Evolutionary conservation across 2,329 filamentous ascomycete genomes (phyloP).

Genomic region (Aspergillus sojae): DNA sequence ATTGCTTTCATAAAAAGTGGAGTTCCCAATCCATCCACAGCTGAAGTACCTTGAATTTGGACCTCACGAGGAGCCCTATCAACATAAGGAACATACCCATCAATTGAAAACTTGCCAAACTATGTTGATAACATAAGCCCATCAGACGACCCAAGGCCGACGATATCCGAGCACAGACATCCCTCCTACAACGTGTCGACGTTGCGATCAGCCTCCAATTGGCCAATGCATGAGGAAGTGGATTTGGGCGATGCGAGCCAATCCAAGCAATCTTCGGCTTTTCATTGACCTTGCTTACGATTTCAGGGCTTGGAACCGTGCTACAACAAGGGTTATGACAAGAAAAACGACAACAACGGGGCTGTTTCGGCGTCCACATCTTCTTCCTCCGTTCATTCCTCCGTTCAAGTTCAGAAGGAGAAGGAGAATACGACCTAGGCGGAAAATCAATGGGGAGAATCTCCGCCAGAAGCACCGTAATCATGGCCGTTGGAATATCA

Average conservation of each 20-base stretch:
- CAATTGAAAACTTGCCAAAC: too few relatives aligned
- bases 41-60: not conserved
- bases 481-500: not conserved
- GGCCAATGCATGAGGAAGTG: not conserved
- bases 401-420: too few relatives aligned
- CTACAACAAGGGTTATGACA: too few relatives aligned
- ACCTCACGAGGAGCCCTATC: not conserved
- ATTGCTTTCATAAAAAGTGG: too few relatives aligned
- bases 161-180: not conserved
- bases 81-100: not conserved
- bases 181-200: not conserved
- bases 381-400: too few relatives aligned
- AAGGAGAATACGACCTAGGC: too few relatives aligned
- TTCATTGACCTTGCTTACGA: not conserved
- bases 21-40: too few relatives aligned
- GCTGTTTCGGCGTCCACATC: too few relatives aligned
- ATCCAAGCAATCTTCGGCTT: not conserved
- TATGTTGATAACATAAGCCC: not conserved
- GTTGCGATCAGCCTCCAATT: not conserved
- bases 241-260: not conserved
- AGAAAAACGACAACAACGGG: too few relatives aligned
- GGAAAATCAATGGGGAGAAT: too few relatives aligned
- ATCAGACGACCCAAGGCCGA: not conserved
- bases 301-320: not conserved
- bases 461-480: too few relatives aligned